Percentiles rank a stretch among this genome's conserved stretches.
Evolutionary conservation across 2,329 filamentous ascomycete genomes (phyloP).

Genomic region (Trichoderma sp.): DNA sequence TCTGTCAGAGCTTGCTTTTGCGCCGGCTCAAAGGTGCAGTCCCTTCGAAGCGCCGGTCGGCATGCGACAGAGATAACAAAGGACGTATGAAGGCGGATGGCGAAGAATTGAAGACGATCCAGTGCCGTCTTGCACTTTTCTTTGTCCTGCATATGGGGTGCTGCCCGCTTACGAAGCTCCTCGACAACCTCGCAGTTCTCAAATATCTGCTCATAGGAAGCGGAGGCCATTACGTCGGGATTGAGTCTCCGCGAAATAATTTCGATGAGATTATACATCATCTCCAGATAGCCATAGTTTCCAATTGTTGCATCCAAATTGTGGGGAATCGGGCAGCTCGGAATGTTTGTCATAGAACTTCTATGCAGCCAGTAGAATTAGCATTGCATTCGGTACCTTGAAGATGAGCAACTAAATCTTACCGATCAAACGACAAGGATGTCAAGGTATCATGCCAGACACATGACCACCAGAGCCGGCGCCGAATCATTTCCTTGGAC

Average conservation of each 20-base stretch:
- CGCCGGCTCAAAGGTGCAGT: constrained; percentile 50
- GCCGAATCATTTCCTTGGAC: constrained; percentile 56
- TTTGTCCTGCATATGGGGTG: constrained; percentile 57
- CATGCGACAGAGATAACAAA: constrained; percentile 68
- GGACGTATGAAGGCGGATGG: constrained; percentile 64
- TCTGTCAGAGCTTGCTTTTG: constrained; percentile 59
- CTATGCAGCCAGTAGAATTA: constrained; percentile 34
- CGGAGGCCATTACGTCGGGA: constrained; percentile 52
- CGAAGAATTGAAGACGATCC: constrained; percentile 64
- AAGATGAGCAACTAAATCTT: constrained; percentile 25
- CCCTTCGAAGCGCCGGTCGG: constrained; percentile 60
- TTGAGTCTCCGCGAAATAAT: constrained; percentile 60
- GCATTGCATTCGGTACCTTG: not conserved
- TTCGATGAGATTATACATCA: constrained; percentile 65
- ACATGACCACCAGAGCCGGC: constrained; percentile 64
- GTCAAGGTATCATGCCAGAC: constrained; percentile 68
- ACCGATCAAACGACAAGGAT: constrained; percentile 66
- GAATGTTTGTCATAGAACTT: constrained; percentile 63
- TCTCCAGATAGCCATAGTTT: constrained; percentile 61
- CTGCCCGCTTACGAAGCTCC: constrained; percentile 50
- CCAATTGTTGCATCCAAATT: constrained; percentile 44
- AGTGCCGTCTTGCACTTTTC: constrained; percentile 65
- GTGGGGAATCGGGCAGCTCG: constrained; percentile 56
- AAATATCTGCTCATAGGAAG: constrained; percentile 56
- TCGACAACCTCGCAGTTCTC: constrained; percentile 59